A percentile compares a stretch with the other conserved stretches of the same genome.
phyloP scores from a whole-genome alignment of 805 yeast genomes.

The Saturnispora diversa region DNA sequence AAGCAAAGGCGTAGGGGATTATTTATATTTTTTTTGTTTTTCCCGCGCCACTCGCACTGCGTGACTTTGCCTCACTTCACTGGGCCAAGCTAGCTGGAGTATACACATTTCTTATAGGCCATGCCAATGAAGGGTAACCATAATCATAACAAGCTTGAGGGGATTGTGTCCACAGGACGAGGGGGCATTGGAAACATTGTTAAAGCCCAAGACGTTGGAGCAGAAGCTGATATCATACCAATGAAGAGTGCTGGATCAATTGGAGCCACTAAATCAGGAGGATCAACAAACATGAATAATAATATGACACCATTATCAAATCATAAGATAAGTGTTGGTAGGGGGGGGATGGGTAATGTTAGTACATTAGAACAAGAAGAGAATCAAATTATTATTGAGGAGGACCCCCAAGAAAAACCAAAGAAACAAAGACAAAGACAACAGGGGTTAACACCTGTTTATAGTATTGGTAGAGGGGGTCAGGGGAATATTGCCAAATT shows the following conservation, averaged over 20 bases:
- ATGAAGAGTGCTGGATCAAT: too few species aligned
- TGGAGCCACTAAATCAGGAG: too few species aligned
- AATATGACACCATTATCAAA: conserved; percentile 8
- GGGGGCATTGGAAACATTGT: conserved; percentile 15
- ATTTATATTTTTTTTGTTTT: too few species aligned
- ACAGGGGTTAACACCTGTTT: not conserved
- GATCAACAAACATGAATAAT: not conserved
- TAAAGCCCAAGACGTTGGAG: conserved; percentile 11
- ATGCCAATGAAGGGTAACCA: not conserved
- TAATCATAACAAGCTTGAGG: not conserved
- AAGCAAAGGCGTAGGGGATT: too few species aligned
- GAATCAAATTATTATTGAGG: not conserved
- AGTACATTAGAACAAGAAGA: conserved; percentile 13
- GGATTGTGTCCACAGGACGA: conserved; percentile 2
- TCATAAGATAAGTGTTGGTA: conserved; percentile 27
- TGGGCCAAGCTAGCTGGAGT: too few species aligned
- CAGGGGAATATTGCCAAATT: not conserved
- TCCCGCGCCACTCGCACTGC: too few species aligned
- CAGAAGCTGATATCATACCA: conserved; percentile 8
- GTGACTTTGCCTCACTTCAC: too few species aligned
- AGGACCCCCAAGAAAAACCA: not conserved
- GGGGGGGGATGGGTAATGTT: conserved; percentile 33
- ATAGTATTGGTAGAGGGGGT: conserved; percentile 7
- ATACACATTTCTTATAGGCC: too few species aligned
- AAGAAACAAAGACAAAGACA: not conserved